Evolutionary conservation across 768 basidiomycete species (phyloP).

Genomic region (Cystoderma amianthinum): DNA sequence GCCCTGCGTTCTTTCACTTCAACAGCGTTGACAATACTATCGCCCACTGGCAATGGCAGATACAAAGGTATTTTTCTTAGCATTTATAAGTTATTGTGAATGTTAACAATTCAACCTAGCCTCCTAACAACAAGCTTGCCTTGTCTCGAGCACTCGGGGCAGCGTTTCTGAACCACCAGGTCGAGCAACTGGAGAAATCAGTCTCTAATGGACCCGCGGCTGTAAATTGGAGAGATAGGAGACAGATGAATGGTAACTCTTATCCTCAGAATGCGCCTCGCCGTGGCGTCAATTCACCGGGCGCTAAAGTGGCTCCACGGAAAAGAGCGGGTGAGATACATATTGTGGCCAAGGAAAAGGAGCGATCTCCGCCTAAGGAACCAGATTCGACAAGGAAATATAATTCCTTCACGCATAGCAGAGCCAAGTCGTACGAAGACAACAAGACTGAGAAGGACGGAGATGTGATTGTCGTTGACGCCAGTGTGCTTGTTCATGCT

Average conservation of each 20-base stretch:
- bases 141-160: conserved; percentile 87
- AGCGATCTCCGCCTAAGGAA: conserved; percentile 10
- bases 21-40: too few species aligned
- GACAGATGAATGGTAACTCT: conserved; percentile 8
- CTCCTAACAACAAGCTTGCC: conserved; percentile 67
- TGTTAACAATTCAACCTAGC: conserved; percentile 24
- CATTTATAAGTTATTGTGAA: background rate
- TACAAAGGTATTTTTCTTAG: conserved; percentile 16
- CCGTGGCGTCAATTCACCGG: conserved; percentile 21
- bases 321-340: conserved; percentile 19
- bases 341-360: conserved; percentile 9
- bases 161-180: conserved; percentile 82
- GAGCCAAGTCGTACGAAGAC: conserved; percentile 23
- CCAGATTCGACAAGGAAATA: conserved; percentile 10
- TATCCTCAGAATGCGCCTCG: conserved; percentile 9
- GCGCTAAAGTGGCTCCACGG: conserved; percentile 22
- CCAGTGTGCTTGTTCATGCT: conserved; percentile 75
- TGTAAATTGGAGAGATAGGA: conserved; percentile 57
- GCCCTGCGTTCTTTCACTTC: too few species aligned
- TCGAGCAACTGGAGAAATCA: conserved; percentile 80
- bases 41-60: conserved; percentile 19
- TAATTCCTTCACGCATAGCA: conserved; percentile 11
- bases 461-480: conserved; percentile 72
- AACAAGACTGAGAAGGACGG: conserved; percentile 48
- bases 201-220: conserved; percentile 47